Evolutionary conservation across 495 filamentous ascomycete genomes (phyloP).

Genomic region (Rusavskia elegans): DNA sequence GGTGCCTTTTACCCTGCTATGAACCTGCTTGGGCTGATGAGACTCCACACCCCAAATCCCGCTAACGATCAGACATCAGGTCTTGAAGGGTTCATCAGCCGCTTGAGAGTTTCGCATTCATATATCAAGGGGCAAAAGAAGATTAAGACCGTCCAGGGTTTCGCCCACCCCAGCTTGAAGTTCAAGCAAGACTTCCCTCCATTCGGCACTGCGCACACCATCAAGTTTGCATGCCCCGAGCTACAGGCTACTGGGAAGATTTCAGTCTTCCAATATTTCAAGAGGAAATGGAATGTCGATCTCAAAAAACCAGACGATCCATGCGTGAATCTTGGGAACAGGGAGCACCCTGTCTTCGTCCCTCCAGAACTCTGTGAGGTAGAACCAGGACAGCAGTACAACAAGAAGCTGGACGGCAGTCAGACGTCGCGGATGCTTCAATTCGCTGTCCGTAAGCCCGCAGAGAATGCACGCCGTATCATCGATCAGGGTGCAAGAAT

Average conservation of each 20-base stretch:
- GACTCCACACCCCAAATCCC: neutral
- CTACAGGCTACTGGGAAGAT: neutral
- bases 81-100: neutral
- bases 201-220: neutral
- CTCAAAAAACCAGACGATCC: slow-evolving; percentile 25
- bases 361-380: slow-evolving; percentile 52
- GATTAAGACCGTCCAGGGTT: neutral
- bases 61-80: neutral
- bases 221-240: neutral
- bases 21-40: slow-evolving; percentile 14
- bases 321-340: slow-evolving; percentile 54
- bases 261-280: neutral
- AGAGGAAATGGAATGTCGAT: neutral
- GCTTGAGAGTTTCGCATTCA: neutral
- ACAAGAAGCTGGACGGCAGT: slow-evolving; percentile 32
- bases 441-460: slow-evolving; percentile 52
- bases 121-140: neutral
- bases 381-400: slow-evolving; percentile 46
- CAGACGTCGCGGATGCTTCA: slow-evolving; percentile 50
- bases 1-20: slow-evolving; percentile 25
- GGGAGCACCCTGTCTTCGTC: slow-evolving; percentile 41
- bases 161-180: neutral
- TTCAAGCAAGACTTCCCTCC: neutral
- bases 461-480: slow-evolving; percentile 51
- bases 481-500: slow-evolving; percentile 33